Evolutionary conservation across 345 rosid species (phyloP), one percentile per base, ranked within the genome.

Genomic region (Eutrema yunnanense): DNA sequence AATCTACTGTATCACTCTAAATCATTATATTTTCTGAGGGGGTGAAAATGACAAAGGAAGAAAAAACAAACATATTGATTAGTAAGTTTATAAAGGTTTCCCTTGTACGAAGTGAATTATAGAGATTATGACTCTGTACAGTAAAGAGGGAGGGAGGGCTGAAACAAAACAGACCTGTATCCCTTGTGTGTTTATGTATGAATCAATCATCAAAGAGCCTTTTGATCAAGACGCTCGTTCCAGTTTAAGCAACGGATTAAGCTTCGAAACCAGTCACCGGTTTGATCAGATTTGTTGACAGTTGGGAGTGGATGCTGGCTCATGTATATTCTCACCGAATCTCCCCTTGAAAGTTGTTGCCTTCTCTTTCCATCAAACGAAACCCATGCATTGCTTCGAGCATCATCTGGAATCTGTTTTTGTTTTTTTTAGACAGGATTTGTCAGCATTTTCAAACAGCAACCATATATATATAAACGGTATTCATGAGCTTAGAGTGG

Each of bases 331-430:
- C 85, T 78, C 69, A 95, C 91, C 8, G 96, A 90, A 82, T 95
- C 93, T 57, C 97, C 99, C 55, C 97, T 87, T 1, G 97, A 95
- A 41, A 95, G 96, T 75, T 95, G 97, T 62, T 92, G 99, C 81
- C 97, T 85, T 82, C 99, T 85, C 87, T 88, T 92, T 76, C 99
- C 99, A 73, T 95, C 97, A 55, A 92, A 95, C 13, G 99, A 95
- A 75, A 92, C 97, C 99, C 97, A 95, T n/a, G 93, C 96, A 81
- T 90, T 95, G 73, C 96, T 95, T 76, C 99, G 84, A 64, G 96
- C 90, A 74, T 95, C 92, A 22, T 87, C 86, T 22, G 99, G 96
- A 61, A 95, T 95, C 99, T 95, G 69, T 40, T 71, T 71, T 55
- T 63, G 38, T 30, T 64, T 30, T 19, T 19, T 0, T 19, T 64